Evolutionary conservation across 768 basidiomycete genomes (phyloP), one percentile per base, ranked within the genome.

Genomic region (Leccinum sublutescens): DNA sequence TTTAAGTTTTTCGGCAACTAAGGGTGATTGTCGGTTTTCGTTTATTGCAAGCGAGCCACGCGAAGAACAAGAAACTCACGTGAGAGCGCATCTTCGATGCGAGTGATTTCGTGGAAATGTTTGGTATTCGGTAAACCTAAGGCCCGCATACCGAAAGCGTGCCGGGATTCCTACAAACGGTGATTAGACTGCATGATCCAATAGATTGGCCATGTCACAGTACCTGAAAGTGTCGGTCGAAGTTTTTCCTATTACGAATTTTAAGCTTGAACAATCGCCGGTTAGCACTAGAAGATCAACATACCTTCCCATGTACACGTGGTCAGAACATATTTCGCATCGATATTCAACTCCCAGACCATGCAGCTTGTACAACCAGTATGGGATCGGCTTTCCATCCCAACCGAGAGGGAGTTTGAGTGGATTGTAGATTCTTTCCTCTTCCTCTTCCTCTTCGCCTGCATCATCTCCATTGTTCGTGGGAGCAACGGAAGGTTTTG

Each of bases 301-400:
- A 58, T 64, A 89, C 91, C 92, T 84, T 67, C 95, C 95, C 93
- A 96, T 95, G 73, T 98, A 98, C 10, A 95, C 90, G 71, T 90
- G 90, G 71, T 95, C 95, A 14, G 93, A 95, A 71, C 96, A 98
- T 66, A 99, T 96, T 77, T 98, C 96, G 66, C 97, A 99, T 57
- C 87, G 85, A 73, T 98, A 99, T 74, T 96, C 93, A 29, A 97
- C 95, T n/a, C 97, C 97, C 38, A 98, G 80, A 9, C 97, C 97
- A 70, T 99, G 97, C 38, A 99, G 77, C 75, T 98, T 98, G 78
- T 95, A 99, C 55, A 99, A 66, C 95, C 95, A 98, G 71, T 96
- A 98, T 34, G 97, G 97, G 68, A 99, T 99, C 19, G 97, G 97
- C 71, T 98, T 98, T 33, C 96, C 95, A 69, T 99, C 97, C 95